Base-by-base conservation (phyloP, 768 basidiomycete genomes). In the Boletus pseudopeckii region DNA sequence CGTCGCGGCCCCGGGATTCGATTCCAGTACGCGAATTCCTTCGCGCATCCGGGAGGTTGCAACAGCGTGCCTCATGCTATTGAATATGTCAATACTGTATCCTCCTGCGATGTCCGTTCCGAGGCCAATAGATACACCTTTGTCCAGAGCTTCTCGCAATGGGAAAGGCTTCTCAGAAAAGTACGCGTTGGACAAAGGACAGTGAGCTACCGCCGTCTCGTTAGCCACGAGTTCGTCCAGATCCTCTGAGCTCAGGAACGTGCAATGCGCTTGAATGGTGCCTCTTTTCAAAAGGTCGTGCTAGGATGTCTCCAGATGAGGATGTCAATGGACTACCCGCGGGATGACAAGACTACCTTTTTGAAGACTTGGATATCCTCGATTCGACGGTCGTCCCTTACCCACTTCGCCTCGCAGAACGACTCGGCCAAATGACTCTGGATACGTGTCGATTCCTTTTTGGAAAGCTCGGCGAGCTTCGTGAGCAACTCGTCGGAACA, bases 61-160 rank as follows among this genome's bases (percentile, higher is more conserved):
- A 1, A 95, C 92, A 0, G 89, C 84, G 46, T 84, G 82, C 45
- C 93, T 77, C 93, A 94, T 94, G 20, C 81, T 75, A 43, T 71
- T 77, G 81, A 92, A 87, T 15, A 95, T 81, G 61, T 89, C 86
- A 34, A 85, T 65, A 44, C 80, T 82, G 67, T 95, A 95, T 5
- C 93, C 93, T 2, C 92, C 93, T 2, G 90, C 90, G 41, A 95
- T 74, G 59, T 96, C 93, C 20, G 85, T 84, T 2, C 93, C 93
- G 1, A 96, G 78, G 0, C 92, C 93, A 11, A 95, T 81, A 26
- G 75, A 79, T 30, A 92, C 83, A 0, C 77, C 79, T 28, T 67
- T 70, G 41, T 78, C 71, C 33, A 93, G 72, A 5, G 90, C 89
- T 67, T 92, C 89, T 32, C 84, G 81, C 33, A 89, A 72, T 3